Base-by-base conservation (phyloP, 2,329 filamentous ascomycete species). In the Neophaeococcomyces aloes region DNA sequence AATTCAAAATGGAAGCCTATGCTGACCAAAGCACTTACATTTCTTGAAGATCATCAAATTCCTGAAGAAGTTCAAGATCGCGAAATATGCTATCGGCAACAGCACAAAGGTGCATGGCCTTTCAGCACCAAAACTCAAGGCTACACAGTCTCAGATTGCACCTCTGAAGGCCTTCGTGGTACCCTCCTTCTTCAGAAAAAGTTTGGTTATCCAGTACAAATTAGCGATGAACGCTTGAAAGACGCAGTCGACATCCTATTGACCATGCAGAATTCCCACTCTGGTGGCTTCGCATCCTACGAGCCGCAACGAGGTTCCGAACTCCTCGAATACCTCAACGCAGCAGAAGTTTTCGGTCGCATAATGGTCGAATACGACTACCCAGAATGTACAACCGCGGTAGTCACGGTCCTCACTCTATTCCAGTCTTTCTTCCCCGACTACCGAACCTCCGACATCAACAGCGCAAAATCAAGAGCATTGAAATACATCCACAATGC, bases 361-460 rank as follows among this genome's bases (percentile, higher is more conserved):
- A 98, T 98, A 66, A 98, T 98, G 91, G 82, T 98, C 42, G 89
- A 96, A 59, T 98, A 98, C 61, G 86, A 94, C 61, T 96, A 98
- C 58, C 87, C 89, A 0, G 91, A 98, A 63, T 98, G 91, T 68
- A 98, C 91, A 0, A 96, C 91, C 2, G 88, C 91, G 1, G 86
- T 87, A 23, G 83, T 98, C 3, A 95, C 86, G 1, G 87, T 85
- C 0, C 70, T 98, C 15, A 83, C 81, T 3, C 71, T 89, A 2
- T 96, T 96, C 69, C 76, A 77, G 52, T 74, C 82, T 56, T 73
- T 84, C 61, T 93, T 86, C 70, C 86, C 89, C 0, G 69, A 81
- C 21, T 94, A 98, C 62, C 77, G 89, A 38, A 60, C 75, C 0
- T 63, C 73, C 0, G 89, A 96, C 48, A 89, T 98, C 52, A 69